Evolutionary conservation across 2,329 filamentous ascomycete species (phyloP), one percentile per base, ranked within the genome.

Genomic region (Camillea tinctor): DNA sequence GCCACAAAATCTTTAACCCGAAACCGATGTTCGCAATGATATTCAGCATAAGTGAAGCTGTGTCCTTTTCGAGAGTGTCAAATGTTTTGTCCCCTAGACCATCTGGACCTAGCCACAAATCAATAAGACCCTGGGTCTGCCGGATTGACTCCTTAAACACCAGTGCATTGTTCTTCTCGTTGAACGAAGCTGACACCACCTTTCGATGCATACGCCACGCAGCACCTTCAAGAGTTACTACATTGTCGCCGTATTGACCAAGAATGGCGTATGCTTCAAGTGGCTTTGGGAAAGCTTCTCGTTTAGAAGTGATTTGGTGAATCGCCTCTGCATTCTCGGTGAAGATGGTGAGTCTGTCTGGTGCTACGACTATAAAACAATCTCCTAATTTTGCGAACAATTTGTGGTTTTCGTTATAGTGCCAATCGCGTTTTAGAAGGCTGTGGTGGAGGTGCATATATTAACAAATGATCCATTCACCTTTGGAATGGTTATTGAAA

Each of bases 191-290:
- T 24, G 87, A 84, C 0, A 87, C 89, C 50, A 88, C 82, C 74
- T 90, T 92, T 62, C 90, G 84, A 72, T 94, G 90, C 74, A 84
- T 81, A 30, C 87, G 86, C 91, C 90, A 94, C 24, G 83, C 75
- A 1, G 78, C 71, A 1, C 90, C 90, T 72, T 93, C 90, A 1
- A 88, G 86, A 0, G 85, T 86, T 21, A 93, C 75, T 1, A 93
- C 82, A 70, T 91, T 94, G 58, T 85, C 81, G 40, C 91, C 90
- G 71, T 89, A 93, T 21, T 89, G 77, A 52, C 86, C 81, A 26
- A 91, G 76, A 15, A 84, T 77, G 19, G 72, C 73, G 68, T 91
- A 91, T 57, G 83, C 75, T 60, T 83, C 74, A 15, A 84, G 81
- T 7, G 86, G 84, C 75, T 92, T 91, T 51, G 88, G 88, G 69